phyloP scores from a whole-genome alignment of 495 filamentous ascomycete genomes.

The Haplographium delicatum region DNA sequence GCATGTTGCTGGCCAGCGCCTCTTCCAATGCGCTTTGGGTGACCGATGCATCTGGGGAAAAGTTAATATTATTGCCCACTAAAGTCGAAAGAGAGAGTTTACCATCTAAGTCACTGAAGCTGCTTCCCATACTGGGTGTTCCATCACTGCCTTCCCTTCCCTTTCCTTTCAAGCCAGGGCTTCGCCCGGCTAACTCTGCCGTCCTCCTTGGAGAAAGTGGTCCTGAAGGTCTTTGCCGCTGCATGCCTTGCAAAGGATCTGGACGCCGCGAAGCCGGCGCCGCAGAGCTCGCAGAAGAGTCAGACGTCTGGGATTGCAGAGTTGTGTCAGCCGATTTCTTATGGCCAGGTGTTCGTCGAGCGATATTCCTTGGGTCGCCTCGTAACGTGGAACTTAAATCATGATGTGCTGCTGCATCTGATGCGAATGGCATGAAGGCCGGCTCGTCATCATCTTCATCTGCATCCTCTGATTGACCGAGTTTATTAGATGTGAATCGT shows the following conservation, averaged over 20 bases:
- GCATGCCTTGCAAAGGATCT: conserved; percentile 5
- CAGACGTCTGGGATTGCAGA: conserved; percentile 46
- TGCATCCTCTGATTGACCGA: conserved; percentile 38
- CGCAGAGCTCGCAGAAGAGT: conserved; percentile 58
- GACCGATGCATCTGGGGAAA: conserved; percentile 79
- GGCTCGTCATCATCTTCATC: conserved; percentile 59
- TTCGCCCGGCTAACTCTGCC: conserved; percentile 51
- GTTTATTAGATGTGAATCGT: conserved; percentile 34
- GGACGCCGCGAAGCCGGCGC: conserved; percentile 32
- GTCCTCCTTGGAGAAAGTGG: conserved; percentile 41
- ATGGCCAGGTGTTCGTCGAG: conserved; percentile 27
- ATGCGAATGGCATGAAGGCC: conserved; percentile 66
- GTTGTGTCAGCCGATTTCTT: conserved; percentile 27
- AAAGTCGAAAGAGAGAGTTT: conserved; percentile 14
- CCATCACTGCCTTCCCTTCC: conserved; percentile 72
- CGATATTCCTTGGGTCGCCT: conserved; percentile 40
- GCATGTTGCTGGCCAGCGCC: conserved; percentile 87
- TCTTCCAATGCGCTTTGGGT: conserved; percentile 94
- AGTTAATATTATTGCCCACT: no score
- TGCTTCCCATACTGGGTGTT: conserved; percentile 94
- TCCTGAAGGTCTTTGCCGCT: conserved; percentile 12
- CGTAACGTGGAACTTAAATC: conserved; percentile 60
- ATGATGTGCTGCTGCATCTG: conserved; percentile 25
- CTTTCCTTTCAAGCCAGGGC: conserved; percentile 46
- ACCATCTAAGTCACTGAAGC: conserved; percentile 96